These are phyloP conservation scores for Lobosporangium transversale DNA, from an alignment of 192 early-diverging fungal species.

Conservation along the genomic window DNA sequence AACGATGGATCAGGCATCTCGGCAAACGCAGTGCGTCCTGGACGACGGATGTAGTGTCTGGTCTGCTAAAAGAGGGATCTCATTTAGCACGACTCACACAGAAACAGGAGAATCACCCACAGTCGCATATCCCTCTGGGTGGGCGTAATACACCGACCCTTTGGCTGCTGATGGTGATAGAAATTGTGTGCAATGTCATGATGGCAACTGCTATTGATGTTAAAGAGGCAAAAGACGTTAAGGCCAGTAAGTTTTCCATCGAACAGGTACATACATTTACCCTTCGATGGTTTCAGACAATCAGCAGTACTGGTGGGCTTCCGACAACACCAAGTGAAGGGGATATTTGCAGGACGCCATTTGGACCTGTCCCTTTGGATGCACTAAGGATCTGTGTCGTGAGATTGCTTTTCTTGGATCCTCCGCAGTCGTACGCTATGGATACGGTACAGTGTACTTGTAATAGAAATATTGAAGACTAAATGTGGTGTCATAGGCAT, in stretches of 20 bases:
- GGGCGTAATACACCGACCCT: slow-evolving; percentile 18
- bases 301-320: slow-evolving; percentile 2
- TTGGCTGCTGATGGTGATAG: slow-evolving; percentile 42
- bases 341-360: slow-evolving; percentile 37
- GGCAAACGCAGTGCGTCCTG: slow-evolving; percentile 35
- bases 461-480: neutral
- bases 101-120: slow-evolving; percentile 39
- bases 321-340: slow-evolving; percentile 2
- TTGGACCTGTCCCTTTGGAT: slow-evolving; percentile 29
- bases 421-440: slow-evolving; percentile 31
- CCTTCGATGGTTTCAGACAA: slow-evolving; percentile 38
- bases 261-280: slow-evolving; percentile 32
- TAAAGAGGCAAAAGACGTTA: slow-evolving; percentile 31
- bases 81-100: slow-evolving; percentile 14
- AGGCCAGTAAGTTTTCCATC: slow-evolving; percentile 37
- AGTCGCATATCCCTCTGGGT: slow-evolving; percentile 1
- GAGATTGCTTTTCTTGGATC: slow-evolving; percentile 34
- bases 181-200: slow-evolving; percentile 44
- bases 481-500: neutral
- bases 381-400: slow-evolving; percentile 21
- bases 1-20: slow-evolving; percentile 46
- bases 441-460: slow-evolving; percentile 28
- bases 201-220: slow-evolving; percentile 47
- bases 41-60: slow-evolving; percentile 38
- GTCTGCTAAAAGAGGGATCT: slow-evolving; percentile 29